phyloP scores from a whole-genome alignment of 768 basidiomycete species.

The Punctularia strigosozonata region DNA sequence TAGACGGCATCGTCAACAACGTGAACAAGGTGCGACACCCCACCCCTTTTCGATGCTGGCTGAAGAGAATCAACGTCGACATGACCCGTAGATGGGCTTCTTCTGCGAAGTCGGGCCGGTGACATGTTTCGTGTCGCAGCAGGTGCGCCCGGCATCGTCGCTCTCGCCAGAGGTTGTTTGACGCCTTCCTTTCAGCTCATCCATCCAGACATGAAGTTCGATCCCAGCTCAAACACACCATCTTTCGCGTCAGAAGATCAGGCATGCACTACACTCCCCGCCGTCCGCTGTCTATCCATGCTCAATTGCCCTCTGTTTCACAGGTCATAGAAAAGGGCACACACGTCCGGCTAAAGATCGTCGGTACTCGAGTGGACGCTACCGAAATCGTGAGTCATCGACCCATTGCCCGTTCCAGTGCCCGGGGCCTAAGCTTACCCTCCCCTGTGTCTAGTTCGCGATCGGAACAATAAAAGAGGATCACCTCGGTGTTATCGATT shows the following conservation, averaged over 20 bases:
- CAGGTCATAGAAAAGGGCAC: constrained; percentile 93
- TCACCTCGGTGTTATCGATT: constrained; percentile 89
- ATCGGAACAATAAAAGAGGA: constrained; percentile 99
- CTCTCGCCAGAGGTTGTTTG: background rate
- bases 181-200: constrained; percentile 48
- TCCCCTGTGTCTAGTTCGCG: constrained; percentile 67
- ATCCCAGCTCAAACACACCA: constrained; percentile 94
- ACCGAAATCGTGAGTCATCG: constrained; percentile 78
- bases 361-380: constrained; percentile 96
- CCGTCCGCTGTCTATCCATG: background rate
- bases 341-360: constrained; percentile 86
- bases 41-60: background rate
- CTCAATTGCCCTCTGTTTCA: constrained; percentile 4
- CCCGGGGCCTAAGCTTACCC: background rate
- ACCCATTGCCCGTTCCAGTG: constrained; percentile 1
- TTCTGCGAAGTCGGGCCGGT: constrained; percentile 95
- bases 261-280: constrained; percentile 17
- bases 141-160: constrained; percentile 38
- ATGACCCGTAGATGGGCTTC: constrained; percentile 80
- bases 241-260: constrained; percentile 89
- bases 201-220: constrained; percentile 88
- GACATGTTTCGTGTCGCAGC: constrained; percentile 90
- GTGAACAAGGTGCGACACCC: constrained; percentile 73
- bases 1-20: constrained; percentile 91
- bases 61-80: background rate